Base-by-base conservation (phyloP, 2,329 filamentous ascomycete genomes). In the Penicillium hordei region DNA sequence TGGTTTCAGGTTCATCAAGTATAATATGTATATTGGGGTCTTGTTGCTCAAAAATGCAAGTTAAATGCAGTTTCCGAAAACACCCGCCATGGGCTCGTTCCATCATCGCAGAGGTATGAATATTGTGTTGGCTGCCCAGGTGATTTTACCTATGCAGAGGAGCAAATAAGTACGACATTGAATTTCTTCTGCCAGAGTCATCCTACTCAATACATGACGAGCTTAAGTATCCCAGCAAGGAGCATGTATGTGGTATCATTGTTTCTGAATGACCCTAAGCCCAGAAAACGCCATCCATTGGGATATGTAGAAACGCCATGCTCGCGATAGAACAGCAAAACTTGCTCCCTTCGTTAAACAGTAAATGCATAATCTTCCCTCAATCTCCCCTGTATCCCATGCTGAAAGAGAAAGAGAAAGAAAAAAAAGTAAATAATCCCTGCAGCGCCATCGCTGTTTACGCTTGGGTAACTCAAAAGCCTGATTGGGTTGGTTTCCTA, bases 401-500 rank as follows among this genome's bases (percentile, higher is more conserved):
- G 52, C 58, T 57, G 63, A 59, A 61, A 48, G 27, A 59, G 58
- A 33, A 5, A 33, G 27, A 9, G 5, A 27, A 2, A 27, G 63
- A 59, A 60, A 56, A 43, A 48, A 40, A 38, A 43, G 45, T 48
- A 52, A 51, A 51, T 27, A 31, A 52, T 15, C 31, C 45, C 27
- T 56, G 52, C 34, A 15, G 44, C 49, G 43, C 43, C 54, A 38
- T 52, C 31, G 36, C 21, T 56, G 44, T 33, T 54, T 46, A 55
- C 58, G 58, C 51, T 49, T 23, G 36, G 10, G 33, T 43, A 27
- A 36, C 23, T 38, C 39, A 19, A 48, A 48, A 45, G 25, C 51
- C 65, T 77, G 91, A 51, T 89, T 88, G 48, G 89, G 88, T 13
- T 90, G 90, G 75, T 97, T 96, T 65, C 97, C 92, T 77, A 91